Percentiles rank a stretch among this genome's conserved stretches.
phyloP scores from a whole-genome alignment of 148 eudicot species.

The Vaccinium macrocarpon region DNA sequence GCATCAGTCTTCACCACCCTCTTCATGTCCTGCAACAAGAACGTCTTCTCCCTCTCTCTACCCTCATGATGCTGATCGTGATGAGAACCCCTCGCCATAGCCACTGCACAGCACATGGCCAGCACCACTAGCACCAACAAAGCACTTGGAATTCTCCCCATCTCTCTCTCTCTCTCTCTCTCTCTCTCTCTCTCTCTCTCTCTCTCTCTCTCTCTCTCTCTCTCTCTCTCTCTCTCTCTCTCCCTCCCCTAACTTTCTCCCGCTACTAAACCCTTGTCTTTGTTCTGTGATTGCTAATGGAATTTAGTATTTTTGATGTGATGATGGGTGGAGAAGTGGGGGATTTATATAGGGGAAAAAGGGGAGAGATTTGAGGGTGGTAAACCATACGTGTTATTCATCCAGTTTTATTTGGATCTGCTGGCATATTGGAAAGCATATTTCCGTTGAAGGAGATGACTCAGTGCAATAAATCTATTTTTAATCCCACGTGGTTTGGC shows the following conservation, averaged over 20 bases:
- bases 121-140: constrained; percentile 21
- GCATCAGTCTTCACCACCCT: constrained; percentile 69
- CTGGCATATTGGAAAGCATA: neutral
- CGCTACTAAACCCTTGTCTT: neutral
- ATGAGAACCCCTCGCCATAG: neutral
- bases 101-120: constrained; percentile 16
- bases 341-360: neutral
- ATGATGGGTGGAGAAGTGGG: neutral
- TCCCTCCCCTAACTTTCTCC: neutral
- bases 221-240: neutral
- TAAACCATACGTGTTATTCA: neutral
- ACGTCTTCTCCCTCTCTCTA: constrained; percentile 27
- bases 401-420: neutral
- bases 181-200: neutral
- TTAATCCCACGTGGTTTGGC: too few species aligned
- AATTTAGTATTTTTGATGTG: neutral
- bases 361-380: neutral
- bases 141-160: constrained; percentile 16
- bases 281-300: neutral
- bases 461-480: too few species aligned
- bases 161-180: neutral
- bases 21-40: constrained; percentile 45
- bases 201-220: neutral
- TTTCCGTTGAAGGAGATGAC: too few species aligned
- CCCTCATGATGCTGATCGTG: neutral